phyloP scores from a whole-genome alignment of 139 green algal species.

The Zygnema cylindricum region DNA sequence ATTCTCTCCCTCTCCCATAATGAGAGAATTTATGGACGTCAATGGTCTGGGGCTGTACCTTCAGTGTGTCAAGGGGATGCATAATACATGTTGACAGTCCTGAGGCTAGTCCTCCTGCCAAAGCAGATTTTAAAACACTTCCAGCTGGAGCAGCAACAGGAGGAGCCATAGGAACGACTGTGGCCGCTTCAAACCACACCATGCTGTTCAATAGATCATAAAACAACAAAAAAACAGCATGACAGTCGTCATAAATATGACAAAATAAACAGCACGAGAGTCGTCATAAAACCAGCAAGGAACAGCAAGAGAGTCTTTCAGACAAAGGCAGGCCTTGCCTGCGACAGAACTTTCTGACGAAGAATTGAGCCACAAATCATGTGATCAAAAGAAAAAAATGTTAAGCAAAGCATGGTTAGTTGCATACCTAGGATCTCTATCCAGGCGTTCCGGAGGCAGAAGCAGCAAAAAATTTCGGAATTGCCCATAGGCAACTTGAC shows the following conservation, averaged over 20 bases:
- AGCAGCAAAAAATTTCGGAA: constrained; percentile 80
- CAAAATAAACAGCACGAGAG: no score
- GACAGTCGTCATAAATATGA: no score
- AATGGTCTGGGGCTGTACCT: constrained; percentile 48
- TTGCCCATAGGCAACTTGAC: constrained; percentile 70
- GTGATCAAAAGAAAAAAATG: no score
- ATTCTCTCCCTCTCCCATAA: no score
- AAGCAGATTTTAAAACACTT: constrained; percentile 67
- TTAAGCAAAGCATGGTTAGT: not conserved
- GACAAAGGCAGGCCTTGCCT: no score
- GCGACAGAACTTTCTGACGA: no score
- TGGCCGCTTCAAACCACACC: constrained; percentile 78
- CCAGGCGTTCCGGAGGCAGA: constrained; percentile 70
- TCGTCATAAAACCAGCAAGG: no score
- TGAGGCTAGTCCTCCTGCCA: constrained; percentile 73
- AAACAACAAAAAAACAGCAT: no score
- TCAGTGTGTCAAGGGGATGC: constrained; percentile 79
- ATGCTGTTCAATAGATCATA: no score
- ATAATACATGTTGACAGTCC: constrained; percentile 68
- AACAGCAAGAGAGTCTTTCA: no score
- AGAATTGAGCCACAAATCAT: no score
- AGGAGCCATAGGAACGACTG: constrained; percentile 70
- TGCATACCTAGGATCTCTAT: constrained; percentile 59
- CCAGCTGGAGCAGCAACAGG: constrained; percentile 31
- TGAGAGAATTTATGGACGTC: not conserved